Evolutionary conservation across 192 early-diverging fungal genomes (phyloP), one percentile per base, ranked within the genome.

Genomic region (Coemansia sp.): DNA sequence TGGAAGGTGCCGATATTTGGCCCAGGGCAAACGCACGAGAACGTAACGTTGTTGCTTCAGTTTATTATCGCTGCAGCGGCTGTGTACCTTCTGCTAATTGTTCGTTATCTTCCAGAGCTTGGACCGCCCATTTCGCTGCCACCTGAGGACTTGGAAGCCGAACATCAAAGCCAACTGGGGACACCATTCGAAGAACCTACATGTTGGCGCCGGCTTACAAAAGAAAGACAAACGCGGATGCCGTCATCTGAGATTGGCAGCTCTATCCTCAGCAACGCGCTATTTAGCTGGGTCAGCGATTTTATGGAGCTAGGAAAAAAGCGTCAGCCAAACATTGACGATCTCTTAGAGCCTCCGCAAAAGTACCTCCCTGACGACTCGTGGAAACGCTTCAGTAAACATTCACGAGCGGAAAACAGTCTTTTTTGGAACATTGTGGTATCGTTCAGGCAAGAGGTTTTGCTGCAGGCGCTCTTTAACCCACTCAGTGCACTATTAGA

Each of bases 401-500:
- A 61, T 13, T 48, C 41, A 14, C 56, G 43, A 35, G 33, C 52
- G 2, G 63, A 55, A 20, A 50, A 33, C 19, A 62, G 61, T 25
- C 49, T 84, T 14, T 22, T 55, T 25, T 54, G 59, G 62, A 77
- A 78, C 36, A 59, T 87, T 29, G 35, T 68, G 0, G 52, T 32
- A 9, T 54, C 75, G 9, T 85, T 85, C 53, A 65, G 64, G 34
- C 25, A 35, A 19, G 77, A 83, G 11, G 41, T 88, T 9, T 15
- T 66, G 35, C 13, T 65, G 15, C 87, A 87, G 54, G 38, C 67
- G 15, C 5, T 75, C 19, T 61, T 82, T 5, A 67, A 76, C 32
- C 58, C 76, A 1, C 32, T 71, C 1, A 73, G 69, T 49, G 76
- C 70, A 0, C 0, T 64, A 11, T 15, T 84, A 2, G 64, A 67